Evolutionary conservation across 352 stramenopile species (phyloP), one percentile per base, ranked within the genome.

Genomic region (Pythium phragmitis): DNA sequence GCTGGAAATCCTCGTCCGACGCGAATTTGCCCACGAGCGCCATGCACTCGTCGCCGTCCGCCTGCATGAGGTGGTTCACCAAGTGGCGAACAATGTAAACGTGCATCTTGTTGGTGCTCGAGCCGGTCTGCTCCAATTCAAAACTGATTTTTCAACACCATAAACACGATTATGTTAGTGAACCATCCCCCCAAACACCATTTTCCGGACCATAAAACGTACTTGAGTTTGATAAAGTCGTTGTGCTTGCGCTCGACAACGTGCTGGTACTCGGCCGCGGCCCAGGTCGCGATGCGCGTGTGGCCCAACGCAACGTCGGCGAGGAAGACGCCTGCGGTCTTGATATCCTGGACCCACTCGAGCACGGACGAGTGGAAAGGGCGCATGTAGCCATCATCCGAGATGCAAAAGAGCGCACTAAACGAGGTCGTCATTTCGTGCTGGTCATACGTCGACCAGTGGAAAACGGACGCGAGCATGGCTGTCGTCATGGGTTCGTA

Each of bases 31-130:
- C 72, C 28, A 86, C 68, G 9, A 85, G 69, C 23, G 73, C 70
- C 65, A 89, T 87, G 52, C 81, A 89, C 34, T 78, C 71, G 14
- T 74, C 70, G n/a, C 74, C 72, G 7, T 72, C 69, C 1, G 78
- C 72, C 87, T 88, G 72, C 77, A 79, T 84, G 21, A 92, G 70
- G 52, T 92, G 83, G 39, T 87, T 88, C 57, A 75, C 77, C n/a
- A 79, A 74, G 55, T 92, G 82, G 47, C 83, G 83, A 45, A 91
- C 82, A 21, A 92, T 92, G 56, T 92, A 92, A 37, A 90, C 72
- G 19, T 83, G 68, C 41, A 66, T 69, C 23, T 68, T 74, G 14
- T 71, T 68, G 49, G 75, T 76, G 37, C 51, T 63, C 4, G 72
- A 66, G 26, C 67, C 74, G 1, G 70, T 67, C 17, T 65, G 52